Conservation (phyloP, 371 early-diverging fungal genomes). For the Chytridiales sp. region DNA sequence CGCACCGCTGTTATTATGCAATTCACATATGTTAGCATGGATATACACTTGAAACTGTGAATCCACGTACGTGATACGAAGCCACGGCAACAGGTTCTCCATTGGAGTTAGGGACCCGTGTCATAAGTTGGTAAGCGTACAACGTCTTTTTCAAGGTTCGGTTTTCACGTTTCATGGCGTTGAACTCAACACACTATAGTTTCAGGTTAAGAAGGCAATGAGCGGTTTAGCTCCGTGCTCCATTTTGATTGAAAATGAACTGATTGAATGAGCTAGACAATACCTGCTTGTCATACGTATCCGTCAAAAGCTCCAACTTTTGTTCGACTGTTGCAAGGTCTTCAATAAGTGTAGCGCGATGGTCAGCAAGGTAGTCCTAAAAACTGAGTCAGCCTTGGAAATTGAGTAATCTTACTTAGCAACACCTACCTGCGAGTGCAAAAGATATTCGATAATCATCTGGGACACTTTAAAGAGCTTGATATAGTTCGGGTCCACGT, state of each 20-base stretch:
- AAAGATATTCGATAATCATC: slow-evolving; percentile 54
- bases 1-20: slow-evolving; percentile 39
- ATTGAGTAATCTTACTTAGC: neutral
- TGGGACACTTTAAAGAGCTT: slow-evolving; percentile 56
- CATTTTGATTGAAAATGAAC: neutral
- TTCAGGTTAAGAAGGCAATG: neutral
- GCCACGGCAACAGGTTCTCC: slow-evolving; percentile 3
- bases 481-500: slow-evolving; percentile 50
- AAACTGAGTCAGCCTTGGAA: neutral
- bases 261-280: neutral
- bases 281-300: slow-evolving; percentile 17
- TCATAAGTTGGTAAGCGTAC: slow-evolving; percentile 54
- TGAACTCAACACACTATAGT: slow-evolving; percentile 30
- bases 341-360: slow-evolving; percentile 8
- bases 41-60: no score
- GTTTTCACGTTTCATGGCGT: slow-evolving; percentile 41
- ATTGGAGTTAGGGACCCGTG: slow-evolving; percentile 38
- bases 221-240: neutral
- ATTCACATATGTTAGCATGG: neutral
- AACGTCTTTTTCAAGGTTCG: slow-evolving; percentile 44
- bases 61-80: slow-evolving; percentile 24
- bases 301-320: slow-evolving; percentile 15
- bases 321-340: slow-evolving; percentile 8
- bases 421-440: slow-evolving; percentile 44
- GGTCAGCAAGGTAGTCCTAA: slow-evolving; percentile 22